These are phyloP conservation scores for Ceratocystis alfenasii DNA, from an alignment of 2,329 filamentous ascomycete genomes.

Conservation along the genomic window DNA sequence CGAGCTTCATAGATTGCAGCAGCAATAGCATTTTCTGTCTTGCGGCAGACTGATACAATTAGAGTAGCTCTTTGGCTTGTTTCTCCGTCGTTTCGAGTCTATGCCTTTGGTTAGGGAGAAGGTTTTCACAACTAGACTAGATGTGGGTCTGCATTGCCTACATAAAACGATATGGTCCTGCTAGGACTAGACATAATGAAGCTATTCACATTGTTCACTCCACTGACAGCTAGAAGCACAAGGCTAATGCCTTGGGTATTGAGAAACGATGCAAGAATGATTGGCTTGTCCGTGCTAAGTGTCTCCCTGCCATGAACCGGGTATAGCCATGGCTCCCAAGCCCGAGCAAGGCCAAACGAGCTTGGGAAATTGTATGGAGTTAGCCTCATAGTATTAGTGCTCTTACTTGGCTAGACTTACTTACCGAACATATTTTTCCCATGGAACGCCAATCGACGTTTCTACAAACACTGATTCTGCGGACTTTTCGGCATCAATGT, in stretches of 20 bases:
- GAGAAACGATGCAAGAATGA: slow-evolving; percentile 65
- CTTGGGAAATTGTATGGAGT: slow-evolving; percentile 29
- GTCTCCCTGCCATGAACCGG: slow-evolving; percentile 65
- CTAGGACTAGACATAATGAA: slow-evolving; percentile 52
- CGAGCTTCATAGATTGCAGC: slow-evolving; percentile 83
- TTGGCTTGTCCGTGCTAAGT: slow-evolving; percentile 64
- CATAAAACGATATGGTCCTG: slow-evolving; percentile 57
- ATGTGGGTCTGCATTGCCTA: slow-evolving; percentile 31
- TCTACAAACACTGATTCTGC: slow-evolving; percentile 46
- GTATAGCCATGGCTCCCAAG: slow-evolving; percentile 75
- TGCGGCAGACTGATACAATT: slow-evolving; percentile 57
- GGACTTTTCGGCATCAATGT: slow-evolving; percentile 44
- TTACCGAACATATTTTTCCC: slow-evolving; percentile 39
- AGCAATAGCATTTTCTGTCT: slow-evolving; percentile 64
- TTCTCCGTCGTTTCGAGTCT: slow-evolving; percentile 56
- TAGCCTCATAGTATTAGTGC: not conserved
- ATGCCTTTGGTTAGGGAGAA: slow-evolving; percentile 21
- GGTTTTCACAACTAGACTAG: not conserved
- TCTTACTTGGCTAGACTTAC: slow-evolving; percentile 29
- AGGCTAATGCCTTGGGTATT: slow-evolving; percentile 59
- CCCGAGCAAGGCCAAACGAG: slow-evolving; percentile 71
- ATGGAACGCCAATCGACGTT: slow-evolving; percentile 51
- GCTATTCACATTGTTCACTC: slow-evolving; percentile 56
- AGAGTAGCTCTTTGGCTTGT: slow-evolving; percentile 46
- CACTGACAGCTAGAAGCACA: slow-evolving; percentile 67